These are phyloP conservation scores for Cutaneotrichosporon cutaneum DNA, from an alignment of 1,284 basidiomycete genomes.

Conservation along the genomic window DNA sequence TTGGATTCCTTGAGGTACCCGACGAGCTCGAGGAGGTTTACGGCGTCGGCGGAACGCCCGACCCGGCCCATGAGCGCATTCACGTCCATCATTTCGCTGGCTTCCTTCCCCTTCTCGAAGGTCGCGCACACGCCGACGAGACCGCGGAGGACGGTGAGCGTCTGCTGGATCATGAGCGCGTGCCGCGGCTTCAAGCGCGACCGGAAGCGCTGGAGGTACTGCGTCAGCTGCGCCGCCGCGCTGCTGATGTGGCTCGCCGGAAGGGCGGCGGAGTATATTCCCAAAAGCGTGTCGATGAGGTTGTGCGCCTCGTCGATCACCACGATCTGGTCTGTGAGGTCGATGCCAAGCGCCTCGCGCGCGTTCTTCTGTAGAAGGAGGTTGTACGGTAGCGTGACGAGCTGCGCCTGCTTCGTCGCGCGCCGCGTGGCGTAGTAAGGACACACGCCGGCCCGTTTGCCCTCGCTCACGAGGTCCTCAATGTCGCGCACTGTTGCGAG, in stretches of 20 bases:
- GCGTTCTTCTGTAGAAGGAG: slow-evolving; percentile 81
- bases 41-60: slow-evolving; percentile 62
- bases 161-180: slow-evolving; percentile 73
- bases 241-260: slow-evolving; percentile 61
- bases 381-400: slow-evolving; percentile 91
- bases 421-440: slow-evolving; percentile 89
- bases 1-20: slow-evolving; percentile 81
- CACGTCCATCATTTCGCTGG: slow-evolving; percentile 47
- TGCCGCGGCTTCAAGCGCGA: slow-evolving; percentile 71
- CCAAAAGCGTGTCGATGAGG: slow-evolving; percentile 80
- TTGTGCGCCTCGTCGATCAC: slow-evolving; percentile 98
- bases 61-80: slow-evolving; percentile 64
- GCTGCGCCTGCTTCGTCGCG: slow-evolving; percentile 85
- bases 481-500: slow-evolving; percentile 87
- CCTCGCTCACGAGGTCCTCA: slow-evolving; percentile 80
- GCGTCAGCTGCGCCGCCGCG: slow-evolving; percentile 73
- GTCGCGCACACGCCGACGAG: slow-evolving; percentile 61
- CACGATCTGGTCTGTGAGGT: slow-evolving; percentile 77
- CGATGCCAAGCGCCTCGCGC: slow-evolving; percentile 81
- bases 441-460: slow-evolving; percentile 68
- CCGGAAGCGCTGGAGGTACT: slow-evolving; percentile 77
- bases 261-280: slow-evolving; percentile 74
- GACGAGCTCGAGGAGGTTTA: slow-evolving; percentile 79
- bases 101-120: slow-evolving; percentile 55
- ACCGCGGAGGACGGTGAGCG: slow-evolving; percentile 69